phyloP scores from a whole-genome alignment of 441 rosid genomes.

The Euphorbia schlechtendalii region DNA sequence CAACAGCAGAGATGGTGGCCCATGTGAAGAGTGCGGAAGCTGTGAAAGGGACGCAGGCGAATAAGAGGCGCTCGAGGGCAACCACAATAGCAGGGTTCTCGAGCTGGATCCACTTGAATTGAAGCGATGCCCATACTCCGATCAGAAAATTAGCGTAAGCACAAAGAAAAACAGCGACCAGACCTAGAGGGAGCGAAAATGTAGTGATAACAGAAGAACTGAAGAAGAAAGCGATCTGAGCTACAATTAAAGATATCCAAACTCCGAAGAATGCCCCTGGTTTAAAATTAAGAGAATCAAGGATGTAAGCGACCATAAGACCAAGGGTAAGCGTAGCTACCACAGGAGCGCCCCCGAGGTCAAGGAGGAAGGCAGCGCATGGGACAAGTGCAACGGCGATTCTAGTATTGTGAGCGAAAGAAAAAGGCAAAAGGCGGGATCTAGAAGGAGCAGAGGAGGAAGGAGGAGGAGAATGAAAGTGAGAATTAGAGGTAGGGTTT shows the following conservation, averaged over 20 bases:
- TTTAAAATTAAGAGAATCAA: conserved; percentile 79
- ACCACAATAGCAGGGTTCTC: conserved; percentile 81
- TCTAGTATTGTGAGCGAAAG: conserved; percentile 68
- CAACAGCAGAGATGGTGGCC: conserved; percentile 89
- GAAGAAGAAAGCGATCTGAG: conserved; percentile 94
- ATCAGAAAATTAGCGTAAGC: conserved; percentile 63
- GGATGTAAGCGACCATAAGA: conserved; percentile 80
- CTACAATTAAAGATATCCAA: conserved; percentile 66
- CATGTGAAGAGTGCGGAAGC: conserved; percentile 84
- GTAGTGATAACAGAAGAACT: conserved; percentile 48
- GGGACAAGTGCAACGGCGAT: conserved; percentile 77
- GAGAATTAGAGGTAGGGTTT: conserved; percentile 27
- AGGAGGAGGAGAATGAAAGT: conserved; percentile 20
- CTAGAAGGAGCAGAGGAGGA: conserved; percentile 37
- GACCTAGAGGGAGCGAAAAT: conserved; percentile 54
- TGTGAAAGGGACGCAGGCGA: conserved; percentile 69
- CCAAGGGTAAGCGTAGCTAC: conserved; percentile 66
- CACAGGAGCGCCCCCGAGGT: conserved; percentile 87
- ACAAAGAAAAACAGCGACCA: conserved; percentile 64
- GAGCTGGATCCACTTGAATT: conserved; percentile 90
- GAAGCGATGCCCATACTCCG: conserved; percentile 91
- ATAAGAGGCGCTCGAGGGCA: conserved; percentile 83
- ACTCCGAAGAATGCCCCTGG: conserved; percentile 71
- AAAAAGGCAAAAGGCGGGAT: conserved; percentile 81
- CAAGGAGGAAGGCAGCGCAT: conserved; percentile 79